Evolutionary conservation across 2,329 filamentous ascomycete genomes (phyloP), one percentile per base, ranked within the genome.

Genomic region (Exophiala calicioides): DNA sequence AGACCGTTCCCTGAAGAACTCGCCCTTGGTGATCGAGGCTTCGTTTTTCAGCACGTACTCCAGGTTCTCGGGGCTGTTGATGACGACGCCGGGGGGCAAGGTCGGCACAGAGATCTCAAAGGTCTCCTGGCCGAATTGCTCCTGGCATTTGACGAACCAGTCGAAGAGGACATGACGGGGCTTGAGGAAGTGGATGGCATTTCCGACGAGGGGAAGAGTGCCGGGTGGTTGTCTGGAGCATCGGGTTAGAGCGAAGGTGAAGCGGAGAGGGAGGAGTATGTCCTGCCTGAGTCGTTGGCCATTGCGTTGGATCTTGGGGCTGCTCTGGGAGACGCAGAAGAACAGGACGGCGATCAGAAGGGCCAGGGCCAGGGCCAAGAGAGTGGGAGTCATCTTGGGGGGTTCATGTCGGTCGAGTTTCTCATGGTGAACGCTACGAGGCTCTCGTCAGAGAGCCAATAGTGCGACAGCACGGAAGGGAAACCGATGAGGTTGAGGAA

Each of bases 1-100:
- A 0, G 80, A 77, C 27, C 80, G 72, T 13, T 67, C 65, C 54
- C 79, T 81, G 58, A 85, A 79, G 52, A 85, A 83, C 2, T 72
- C 68, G 10, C 82, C 82, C 58, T 85, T 85, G 34, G 74, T 69
- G 58, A 85, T 83, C 9, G 79, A 62, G 8, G 71, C 74, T 58
- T 84, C 80, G 50, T 82, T 73, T 60, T 76, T 80, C 57, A 84
- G 76, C 21, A 85, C 74, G 55, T 73, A 84, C 24, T 84, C 82
- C 1, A 85, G 70, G 53, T 81, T 82, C 46, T 67, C 69, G 1
- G 82, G 81, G 56, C 80, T 77, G 58, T 77, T 80, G 60, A 85
- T 77, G 34, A 85, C 76, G 15, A 85, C 77, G 3, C 80, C 81
- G 0, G 79, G 77, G 1, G 81, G 81, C 9, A 85, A 63, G 0